These are phyloP conservation scores for Pleurotus djamor DNA, from an alignment of 768 basidiomycete genomes.

Conservation along the genomic window DNA sequence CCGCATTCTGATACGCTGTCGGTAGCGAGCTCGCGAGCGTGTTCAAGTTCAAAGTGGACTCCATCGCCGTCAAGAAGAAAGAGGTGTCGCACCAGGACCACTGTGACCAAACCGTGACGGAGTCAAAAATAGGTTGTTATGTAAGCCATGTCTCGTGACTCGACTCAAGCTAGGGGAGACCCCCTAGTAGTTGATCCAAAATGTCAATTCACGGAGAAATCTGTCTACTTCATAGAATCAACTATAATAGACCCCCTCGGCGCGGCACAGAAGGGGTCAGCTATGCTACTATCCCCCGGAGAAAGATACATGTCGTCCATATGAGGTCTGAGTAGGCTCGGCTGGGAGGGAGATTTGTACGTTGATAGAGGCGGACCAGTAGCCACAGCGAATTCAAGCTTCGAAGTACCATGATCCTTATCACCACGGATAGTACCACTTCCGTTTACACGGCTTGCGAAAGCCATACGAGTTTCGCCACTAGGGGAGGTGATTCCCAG, in stretches of 20 bases:
- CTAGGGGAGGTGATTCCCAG: conserved; percentile 23
- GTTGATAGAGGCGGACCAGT: background rate
- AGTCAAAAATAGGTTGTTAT: background rate
- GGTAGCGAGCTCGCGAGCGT: conserved; percentile 78
- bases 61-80: conserved; percentile 52
- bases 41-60: conserved; percentile 70
- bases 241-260: too few species aligned
- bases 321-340: too few species aligned
- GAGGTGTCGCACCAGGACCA: conserved; percentile 12
- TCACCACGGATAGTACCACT: background rate
- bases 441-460: background rate
- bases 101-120: background rate
- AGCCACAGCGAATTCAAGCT: background rate
- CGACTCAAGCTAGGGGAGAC: too few species aligned
- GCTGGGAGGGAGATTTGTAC: too few species aligned
- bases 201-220: too few species aligned
- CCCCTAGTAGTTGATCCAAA: too few species aligned
- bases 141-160: background rate
- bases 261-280: too few species aligned
- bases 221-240: too few species aligned
- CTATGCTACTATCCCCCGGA: too few species aligned
- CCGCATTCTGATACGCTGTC: conserved; percentile 70
- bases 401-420: background rate
- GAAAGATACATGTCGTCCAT: too few species aligned
- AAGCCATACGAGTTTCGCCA: conserved; percentile 4